Percentiles rank a stretch among this genome's conserved stretches.
Evolutionary conservation across 2,329 filamentous ascomycete species (phyloP).

Genomic region (Periconia sp.): DNA sequence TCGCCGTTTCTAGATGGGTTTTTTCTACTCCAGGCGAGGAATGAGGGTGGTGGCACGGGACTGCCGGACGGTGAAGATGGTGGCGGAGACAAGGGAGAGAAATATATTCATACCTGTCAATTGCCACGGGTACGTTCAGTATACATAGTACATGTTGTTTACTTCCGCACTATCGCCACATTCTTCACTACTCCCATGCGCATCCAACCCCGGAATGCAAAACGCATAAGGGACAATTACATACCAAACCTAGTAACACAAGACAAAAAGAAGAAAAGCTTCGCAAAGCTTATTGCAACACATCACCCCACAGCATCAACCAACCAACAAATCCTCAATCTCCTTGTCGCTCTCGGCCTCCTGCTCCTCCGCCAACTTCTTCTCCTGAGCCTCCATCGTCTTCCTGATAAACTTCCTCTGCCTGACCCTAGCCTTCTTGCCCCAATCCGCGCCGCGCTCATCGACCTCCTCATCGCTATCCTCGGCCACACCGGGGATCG

Average conservation of each 20-base stretch:
- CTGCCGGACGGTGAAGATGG: neutral
- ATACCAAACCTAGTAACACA: slow-evolving; percentile 3
- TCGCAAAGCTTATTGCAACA: slow-evolving; percentile 3
- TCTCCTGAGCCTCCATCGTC: slow-evolving; percentile 64
- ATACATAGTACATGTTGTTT: no score
- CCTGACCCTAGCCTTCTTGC: slow-evolving; percentile 68
- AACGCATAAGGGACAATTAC: neutral
- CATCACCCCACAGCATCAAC: neutral
- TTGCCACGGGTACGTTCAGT: no score
- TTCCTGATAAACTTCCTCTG: slow-evolving; percentile 69
- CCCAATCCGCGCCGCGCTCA: slow-evolving; percentile 58
- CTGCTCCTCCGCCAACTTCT: slow-evolving; percentile 54
- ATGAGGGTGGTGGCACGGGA: neutral
- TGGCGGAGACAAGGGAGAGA: neutral
- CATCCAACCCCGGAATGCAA: neutral
- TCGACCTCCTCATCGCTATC: slow-evolving; percentile 47
- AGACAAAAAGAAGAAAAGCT: slow-evolving; percentile 3
- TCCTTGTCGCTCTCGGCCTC: slow-evolving; percentile 74
- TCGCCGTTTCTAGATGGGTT: neutral
- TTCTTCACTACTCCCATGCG: neutral
- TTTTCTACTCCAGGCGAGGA: neutral
- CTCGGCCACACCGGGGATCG: slow-evolving; percentile 56
- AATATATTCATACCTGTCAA: neutral
- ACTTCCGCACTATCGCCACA: neutral
- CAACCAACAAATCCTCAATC: slow-evolving; percentile 63